phyloP scores from a whole-genome alignment of 2,329 filamentous ascomycete species.

The Diaporthe sp. region DNA sequence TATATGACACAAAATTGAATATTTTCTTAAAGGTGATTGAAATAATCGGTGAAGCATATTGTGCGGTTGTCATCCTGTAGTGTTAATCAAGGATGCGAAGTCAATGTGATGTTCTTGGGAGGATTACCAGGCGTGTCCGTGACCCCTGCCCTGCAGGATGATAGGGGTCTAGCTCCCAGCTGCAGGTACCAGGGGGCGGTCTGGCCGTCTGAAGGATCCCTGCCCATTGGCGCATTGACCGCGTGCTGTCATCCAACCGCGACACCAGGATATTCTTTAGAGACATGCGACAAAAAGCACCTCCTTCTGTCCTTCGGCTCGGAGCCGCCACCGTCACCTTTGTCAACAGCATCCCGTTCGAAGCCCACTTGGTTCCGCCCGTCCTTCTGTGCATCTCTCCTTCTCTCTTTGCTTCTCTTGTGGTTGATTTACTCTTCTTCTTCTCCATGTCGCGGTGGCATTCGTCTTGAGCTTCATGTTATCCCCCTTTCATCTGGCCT shows the following conservation, averaged over 20 bases:
- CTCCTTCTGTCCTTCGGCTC: constrained; percentile 1
- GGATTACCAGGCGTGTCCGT: background rate
- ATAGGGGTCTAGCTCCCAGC: background rate
- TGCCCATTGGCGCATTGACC: constrained; percentile 8
- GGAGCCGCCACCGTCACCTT: background rate
- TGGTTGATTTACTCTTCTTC: background rate
- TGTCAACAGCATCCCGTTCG: background rate
- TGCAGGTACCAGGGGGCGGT: constrained; percentile 6
- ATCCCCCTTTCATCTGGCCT: constrained; percentile 59
- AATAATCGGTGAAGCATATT: too few relatives aligned
- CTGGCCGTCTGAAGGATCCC: constrained; percentile 11
- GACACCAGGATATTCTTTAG: background rate
- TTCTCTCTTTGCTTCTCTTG: background rate
- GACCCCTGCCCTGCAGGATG: background rate
- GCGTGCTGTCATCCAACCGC: constrained; percentile 7
- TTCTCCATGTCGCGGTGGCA: constrained; percentile 34
- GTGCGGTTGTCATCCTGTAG: background rate
- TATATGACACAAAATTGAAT: too few relatives aligned
- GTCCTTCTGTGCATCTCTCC: too few relatives aligned
- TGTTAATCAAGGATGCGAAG: background rate
- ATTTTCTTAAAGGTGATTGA: too few relatives aligned
- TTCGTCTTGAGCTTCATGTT: constrained; percentile 63
- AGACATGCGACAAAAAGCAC: background rate
- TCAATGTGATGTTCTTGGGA: background rate
- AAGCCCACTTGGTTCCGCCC: background rate